Base-by-base conservation (phyloP, 108 stramenopile species). In the Skeletonema costatum region DNA sequence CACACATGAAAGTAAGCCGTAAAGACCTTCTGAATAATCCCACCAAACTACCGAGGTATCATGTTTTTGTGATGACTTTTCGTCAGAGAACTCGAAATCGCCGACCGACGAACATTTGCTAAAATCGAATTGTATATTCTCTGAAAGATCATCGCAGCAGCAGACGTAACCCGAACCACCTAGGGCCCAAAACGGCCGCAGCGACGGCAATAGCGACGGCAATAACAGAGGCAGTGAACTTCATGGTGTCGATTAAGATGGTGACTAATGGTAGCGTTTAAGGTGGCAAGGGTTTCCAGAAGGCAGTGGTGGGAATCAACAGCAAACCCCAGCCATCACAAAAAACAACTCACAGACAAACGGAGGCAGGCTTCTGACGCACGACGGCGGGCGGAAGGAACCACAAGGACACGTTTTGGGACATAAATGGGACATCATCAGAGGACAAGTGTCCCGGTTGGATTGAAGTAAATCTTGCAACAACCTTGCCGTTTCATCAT, bases 191-290 rank as follows among this genome's bases (percentile, higher is more conserved):
- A n/a, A n/a, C n/a, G n/a, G 72, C 41, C 29, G 70, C 44, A 31
- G n/a, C n/a, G n/a, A 72, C 35, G 50, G 74, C 78, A 35, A 66
- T 19, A 29, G 69, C 62, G 50, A 61, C 71, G 53, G 67, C 75
- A 66, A 83, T 32, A 35, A 73, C 73, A 32, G 83, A 32, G 74
- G 73, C 74, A 12, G 79, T 75, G 75, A 84, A 84, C 69, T 84
- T 84, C 83, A 84, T 84, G 60, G 60, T 72, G 56, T 19, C 41
- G 30, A 36, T 69, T 50, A 30, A 12, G 50, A 38, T 39, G 17
- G 63, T 64, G 63, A 46, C 16, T 46, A 46, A 4, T 33, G 9
- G 62, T 32, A 17, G 62, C 32, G 62, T 6, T n/a, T 21, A n/a
- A 17, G 25, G 19, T n/a, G 25, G 25, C n/a, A 17, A n/a, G 50